Evolutionary conservation across 2,329 filamentous ascomycete species (phyloP).

Genomic region (Epichloe scottii): DNA sequence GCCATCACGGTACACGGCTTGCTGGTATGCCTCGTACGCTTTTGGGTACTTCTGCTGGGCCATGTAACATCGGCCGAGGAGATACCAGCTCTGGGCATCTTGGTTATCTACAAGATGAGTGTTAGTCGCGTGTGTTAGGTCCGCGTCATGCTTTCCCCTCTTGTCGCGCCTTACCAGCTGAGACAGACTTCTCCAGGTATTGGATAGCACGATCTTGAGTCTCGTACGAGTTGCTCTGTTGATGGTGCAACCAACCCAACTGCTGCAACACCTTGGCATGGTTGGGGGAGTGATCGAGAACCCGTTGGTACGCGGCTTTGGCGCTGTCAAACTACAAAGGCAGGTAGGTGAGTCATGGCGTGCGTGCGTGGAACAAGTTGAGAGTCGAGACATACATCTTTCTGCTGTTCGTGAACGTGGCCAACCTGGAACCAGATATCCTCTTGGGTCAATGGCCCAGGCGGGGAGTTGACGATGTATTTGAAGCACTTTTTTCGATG

Average conservation of each 20-base stretch:
- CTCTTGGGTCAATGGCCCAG: conserved; percentile 84
- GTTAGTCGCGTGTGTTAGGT: not conserved
- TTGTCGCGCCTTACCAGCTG: conserved; percentile 54
- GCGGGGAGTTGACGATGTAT: conserved; percentile 90
- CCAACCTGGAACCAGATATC: conserved; percentile 99
- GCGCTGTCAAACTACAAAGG: conserved; percentile 72
- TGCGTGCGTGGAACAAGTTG: not conserved
- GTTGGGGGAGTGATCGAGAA: conserved; percentile 86
- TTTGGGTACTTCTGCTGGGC: conserved; percentile 98
- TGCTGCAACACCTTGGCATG: conserved; percentile 98
- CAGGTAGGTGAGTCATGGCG: conserved; percentile 25
- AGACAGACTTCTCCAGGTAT: conserved; percentile 92
- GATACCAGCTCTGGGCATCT: conserved; percentile 97
- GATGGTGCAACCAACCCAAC: conserved; percentile 93
- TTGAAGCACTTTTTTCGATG: conserved; percentile 69
- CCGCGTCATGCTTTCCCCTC: not conserved
- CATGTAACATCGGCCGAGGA: conserved; percentile 97
- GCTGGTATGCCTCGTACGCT: conserved; percentile 95
- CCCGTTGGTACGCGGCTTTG: conserved; percentile 82
- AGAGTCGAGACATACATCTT: conserved; percentile 65
- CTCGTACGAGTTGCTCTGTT: conserved; percentile 81
- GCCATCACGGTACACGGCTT: conserved; percentile 95
- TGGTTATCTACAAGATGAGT: conserved; percentile 59
- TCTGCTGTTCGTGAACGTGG: conserved; percentile 96
- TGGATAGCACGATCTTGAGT: conserved; percentile 96